These are phyloP conservation scores for Aquilaria agallochum DNA, from an alignment of 441 rosid genomes.

Conservation along the genomic window DNA sequence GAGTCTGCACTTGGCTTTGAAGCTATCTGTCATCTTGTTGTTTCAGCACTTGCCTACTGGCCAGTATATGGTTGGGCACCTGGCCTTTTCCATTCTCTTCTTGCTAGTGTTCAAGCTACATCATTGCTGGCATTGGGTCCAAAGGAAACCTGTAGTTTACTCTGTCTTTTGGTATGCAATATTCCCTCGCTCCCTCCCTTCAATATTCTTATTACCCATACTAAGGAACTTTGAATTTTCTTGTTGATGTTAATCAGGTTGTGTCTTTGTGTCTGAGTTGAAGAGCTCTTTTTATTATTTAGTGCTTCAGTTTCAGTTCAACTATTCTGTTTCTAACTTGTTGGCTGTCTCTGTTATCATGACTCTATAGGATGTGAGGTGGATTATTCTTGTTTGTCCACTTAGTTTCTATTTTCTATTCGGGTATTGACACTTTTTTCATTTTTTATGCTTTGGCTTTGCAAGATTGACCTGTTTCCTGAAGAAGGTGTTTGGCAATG, in stretches of 20 bases:
- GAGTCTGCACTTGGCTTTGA: constrained; percentile 93
- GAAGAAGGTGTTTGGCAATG: constrained; percentile 94
- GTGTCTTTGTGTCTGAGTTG: constrained; percentile 5
- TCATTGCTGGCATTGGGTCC: constrained; percentile 86
- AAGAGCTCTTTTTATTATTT: not conserved
- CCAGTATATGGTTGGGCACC: constrained; percentile 96
- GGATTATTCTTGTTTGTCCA: too few relatives aligned
- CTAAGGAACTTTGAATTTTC: not conserved
- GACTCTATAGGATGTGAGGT: not conserved
- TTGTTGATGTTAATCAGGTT: constrained; percentile 4
- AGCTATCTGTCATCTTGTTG: constrained; percentile 92
- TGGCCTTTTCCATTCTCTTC: constrained; percentile 86
- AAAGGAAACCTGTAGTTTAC: constrained; percentile 94
- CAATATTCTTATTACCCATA: constrained; percentile 2
- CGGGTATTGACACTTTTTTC: not conserved
- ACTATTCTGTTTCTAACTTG: not conserved
- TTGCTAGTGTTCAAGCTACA: constrained; percentile 69
- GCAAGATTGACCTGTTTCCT: constrained; percentile 90
- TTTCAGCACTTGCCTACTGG: constrained; percentile 95
- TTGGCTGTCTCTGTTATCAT: constrained; percentile 5
- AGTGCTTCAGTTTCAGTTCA: not conserved
- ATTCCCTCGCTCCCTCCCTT: constrained; percentile 9
- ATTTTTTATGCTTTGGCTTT: constrained; percentile 25
- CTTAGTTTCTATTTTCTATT: too few relatives aligned
- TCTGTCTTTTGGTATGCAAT: constrained; percentile 81